These are phyloP conservation scores for Dichotomopilus funicola DNA, from an alignment of 2,329 filamentous ascomycete species.

Conservation along the genomic window DNA sequence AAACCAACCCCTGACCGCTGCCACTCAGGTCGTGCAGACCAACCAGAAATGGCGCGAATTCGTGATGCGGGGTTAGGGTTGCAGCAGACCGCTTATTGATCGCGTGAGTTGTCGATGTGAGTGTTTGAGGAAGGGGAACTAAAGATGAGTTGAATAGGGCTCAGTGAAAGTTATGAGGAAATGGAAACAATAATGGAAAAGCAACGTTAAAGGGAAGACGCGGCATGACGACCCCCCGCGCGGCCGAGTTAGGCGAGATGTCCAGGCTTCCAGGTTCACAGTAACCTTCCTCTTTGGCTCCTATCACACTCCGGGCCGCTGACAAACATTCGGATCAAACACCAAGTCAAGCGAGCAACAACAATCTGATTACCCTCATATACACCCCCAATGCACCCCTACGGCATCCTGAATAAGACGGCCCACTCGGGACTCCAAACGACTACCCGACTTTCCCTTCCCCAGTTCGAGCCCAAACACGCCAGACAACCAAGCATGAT, in stretches of 20 bases:
- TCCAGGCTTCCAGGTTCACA: too few relatives aligned
- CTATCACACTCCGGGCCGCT: too few relatives aligned
- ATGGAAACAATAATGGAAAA: too few relatives aligned
- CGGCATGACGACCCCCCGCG: too few relatives aligned
- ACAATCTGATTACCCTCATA: background rate
- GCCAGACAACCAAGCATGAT: slow-evolving; percentile 21
- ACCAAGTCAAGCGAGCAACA: background rate
- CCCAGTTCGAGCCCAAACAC: slow-evolving; percentile 6
- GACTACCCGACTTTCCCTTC: slow-evolving; percentile 8
- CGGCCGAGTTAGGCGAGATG: too few relatives aligned
- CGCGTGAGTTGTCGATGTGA: background rate
- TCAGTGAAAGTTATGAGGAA: too few relatives aligned
- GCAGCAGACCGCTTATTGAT: background rate
- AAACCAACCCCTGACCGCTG: background rate
- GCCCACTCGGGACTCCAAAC: slow-evolving; percentile 4
- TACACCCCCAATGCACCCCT: slow-evolving; percentile 18
- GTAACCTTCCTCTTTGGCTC: too few relatives aligned
- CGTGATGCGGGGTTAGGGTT: slow-evolving; percentile 6
- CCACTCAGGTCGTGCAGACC: background rate
- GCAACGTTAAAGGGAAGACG: too few relatives aligned
- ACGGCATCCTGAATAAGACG: slow-evolving; percentile 4
- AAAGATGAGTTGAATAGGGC: too few relatives aligned
- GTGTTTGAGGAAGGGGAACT: background rate
- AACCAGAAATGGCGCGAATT: background rate
- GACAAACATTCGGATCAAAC: background rate